Conservation (phyloP, 1,284 basidiomycete species). For the Sporisorium iseilematis-ciliati region DNA sequence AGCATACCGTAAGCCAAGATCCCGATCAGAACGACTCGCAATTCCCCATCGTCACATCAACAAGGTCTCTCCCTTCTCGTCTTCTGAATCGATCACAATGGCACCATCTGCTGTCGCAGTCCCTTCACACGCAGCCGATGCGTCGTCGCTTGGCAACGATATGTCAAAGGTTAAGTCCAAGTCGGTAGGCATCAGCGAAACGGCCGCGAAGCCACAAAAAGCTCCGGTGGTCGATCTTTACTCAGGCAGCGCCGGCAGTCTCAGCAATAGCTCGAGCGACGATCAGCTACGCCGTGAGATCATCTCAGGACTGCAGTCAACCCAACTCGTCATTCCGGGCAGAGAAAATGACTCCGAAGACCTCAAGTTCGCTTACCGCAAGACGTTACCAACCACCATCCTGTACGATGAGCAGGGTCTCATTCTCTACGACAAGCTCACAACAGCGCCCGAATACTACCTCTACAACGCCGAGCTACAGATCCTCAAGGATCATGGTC, state of each 20-base stretch:
- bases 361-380: slow-evolving; percentile 46
- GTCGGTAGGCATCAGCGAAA: neutral
- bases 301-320: slow-evolving; percentile 48
- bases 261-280: slow-evolving; percentile 38
- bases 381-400: slow-evolving; percentile 82
- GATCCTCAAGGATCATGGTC: slow-evolving; percentile 72
- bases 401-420: slow-evolving; percentile 89
- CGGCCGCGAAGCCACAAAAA: slow-evolving; percentile 8
- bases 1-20: neutral
- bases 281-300: slow-evolving; percentile 51
- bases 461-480: slow-evolving; percentile 77
- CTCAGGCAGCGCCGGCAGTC: slow-evolving; percentile 50
- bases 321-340: slow-evolving; percentile 55
- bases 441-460: slow-evolving; percentile 81
- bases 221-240: slow-evolving; percentile 58
- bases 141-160: neutral
- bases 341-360: slow-evolving; percentile 43
- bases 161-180: slow-evolving; percentile 19
- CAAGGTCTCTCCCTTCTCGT: neutral
- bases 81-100: slow-evolving; percentile 12
- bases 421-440: slow-evolving; percentile 77
- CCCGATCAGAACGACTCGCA: neutral
- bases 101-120: slow-evolving; percentile 31
- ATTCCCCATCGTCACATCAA: neutral
- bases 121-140: slow-evolving; percentile 1